Evolutionary conservation across 2,329 filamentous ascomycete species (phyloP).

Genomic region (Simplicillium sp.): DNA sequence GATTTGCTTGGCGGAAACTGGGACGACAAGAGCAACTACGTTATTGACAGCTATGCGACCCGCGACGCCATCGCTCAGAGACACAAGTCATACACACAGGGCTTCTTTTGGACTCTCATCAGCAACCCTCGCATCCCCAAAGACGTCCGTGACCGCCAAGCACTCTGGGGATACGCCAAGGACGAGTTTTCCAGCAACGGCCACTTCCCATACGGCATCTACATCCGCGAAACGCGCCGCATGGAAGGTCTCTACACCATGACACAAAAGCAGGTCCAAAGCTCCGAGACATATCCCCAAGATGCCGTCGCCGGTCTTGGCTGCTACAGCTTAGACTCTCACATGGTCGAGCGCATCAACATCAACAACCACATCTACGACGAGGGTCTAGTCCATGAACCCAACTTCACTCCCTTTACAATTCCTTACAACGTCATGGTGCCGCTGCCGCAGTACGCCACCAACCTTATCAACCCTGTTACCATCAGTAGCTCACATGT

Average conservation of each 20-base stretch:
- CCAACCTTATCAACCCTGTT: conserved; percentile 8
- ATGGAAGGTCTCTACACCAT: conserved; percentile 15
- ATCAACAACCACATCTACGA: conserved; percentile 11
- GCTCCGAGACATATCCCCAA: neutral
- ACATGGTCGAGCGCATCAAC: conserved; percentile 13
- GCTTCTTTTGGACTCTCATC: conserved; percentile 10
- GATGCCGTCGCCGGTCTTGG: conserved; percentile 12
- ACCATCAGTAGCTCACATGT: conserved; percentile 7
- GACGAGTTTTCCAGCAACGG: conserved; percentile 17
- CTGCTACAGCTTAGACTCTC: conserved; percentile 15
- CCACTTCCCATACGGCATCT: conserved; percentile 16
- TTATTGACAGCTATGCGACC: conserved; percentile 4
- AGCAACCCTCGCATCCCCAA: conserved; percentile 8
- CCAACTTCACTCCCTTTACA: conserved; percentile 4
- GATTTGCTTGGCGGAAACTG: conserved; percentile 14
- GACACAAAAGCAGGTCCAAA: conserved; percentile 12
- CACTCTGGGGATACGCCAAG: conserved; percentile 12
- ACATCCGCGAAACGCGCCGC: conserved; percentile 17
- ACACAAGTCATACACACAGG: conserved; percentile 10
- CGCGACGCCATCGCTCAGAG: conserved; percentile 8
- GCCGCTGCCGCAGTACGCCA: conserved; percentile 1
- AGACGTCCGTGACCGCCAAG: neutral
- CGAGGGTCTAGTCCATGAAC: conserved; percentile 11
- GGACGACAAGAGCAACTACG: conserved; percentile 7
- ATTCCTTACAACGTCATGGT: conserved; percentile 5